phyloP scores from a whole-genome alignment of 2,329 filamentous ascomycete genomes.

The Stenocarpella maydis region DNA sequence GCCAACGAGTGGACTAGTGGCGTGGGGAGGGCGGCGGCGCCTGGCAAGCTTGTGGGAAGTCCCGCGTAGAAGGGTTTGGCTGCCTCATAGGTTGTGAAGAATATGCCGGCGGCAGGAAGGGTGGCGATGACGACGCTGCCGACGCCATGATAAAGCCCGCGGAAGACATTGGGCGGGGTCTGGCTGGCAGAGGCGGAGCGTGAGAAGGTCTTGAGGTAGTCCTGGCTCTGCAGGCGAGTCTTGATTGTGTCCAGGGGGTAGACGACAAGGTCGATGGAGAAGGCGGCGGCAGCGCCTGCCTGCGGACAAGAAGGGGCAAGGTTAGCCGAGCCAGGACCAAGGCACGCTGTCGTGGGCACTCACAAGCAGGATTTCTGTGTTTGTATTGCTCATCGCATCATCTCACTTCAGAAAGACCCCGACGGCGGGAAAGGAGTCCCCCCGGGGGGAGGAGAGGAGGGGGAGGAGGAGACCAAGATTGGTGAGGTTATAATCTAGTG shows the following conservation, averaged over 20 bases:
- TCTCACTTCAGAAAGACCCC: background rate
- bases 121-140: constrained; percentile 87
- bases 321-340: background rate
- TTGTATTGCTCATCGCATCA: constrained; percentile 35
- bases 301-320: constrained; percentile 46
- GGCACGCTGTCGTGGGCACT: constrained; percentile 1
- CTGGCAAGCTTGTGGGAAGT: constrained; percentile 48
- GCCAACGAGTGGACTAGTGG: constrained; percentile 77
- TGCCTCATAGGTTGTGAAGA: constrained; percentile 90
- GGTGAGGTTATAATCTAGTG: too few relatives aligned
- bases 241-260: constrained; percentile 93
- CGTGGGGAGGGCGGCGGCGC: constrained; percentile 58
- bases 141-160: constrained; percentile 86
- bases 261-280: constrained; percentile 84
- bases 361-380: constrained; percentile 33
- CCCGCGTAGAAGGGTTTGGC: constrained; percentile 70
- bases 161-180: constrained; percentile 60
- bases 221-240: constrained; percentile 81
- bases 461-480: too few relatives aligned
- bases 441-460: too few relatives aligned
- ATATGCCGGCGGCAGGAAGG: constrained; percentile 86
- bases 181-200: constrained; percentile 63
- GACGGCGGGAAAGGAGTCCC: background rate
- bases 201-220: constrained; percentile 74
- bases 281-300: constrained; percentile 86